phyloP scores from a whole-genome alignment of 495 filamentous ascomycete species.

The Terfezia boudieri region DNA sequence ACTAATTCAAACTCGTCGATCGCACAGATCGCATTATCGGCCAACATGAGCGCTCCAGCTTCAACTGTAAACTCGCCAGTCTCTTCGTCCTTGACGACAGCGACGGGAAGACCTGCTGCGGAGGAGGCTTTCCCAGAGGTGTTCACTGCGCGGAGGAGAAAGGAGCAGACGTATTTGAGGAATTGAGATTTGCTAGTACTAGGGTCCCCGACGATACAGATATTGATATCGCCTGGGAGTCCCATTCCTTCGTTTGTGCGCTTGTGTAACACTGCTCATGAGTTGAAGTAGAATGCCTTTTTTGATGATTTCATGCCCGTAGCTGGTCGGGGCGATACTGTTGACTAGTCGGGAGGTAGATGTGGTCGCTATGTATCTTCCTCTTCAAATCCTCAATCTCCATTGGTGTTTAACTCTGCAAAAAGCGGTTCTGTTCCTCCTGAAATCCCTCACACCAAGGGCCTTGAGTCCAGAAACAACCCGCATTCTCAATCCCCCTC shows the following conservation, averaged over 20 bases:
- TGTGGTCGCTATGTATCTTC: conserved; percentile 88
- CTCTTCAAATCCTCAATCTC: conserved; percentile 80
- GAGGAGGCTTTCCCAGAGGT: conserved; percentile 97
- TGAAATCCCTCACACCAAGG: conserved; percentile 82
- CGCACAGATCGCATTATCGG: conserved; percentile 88
- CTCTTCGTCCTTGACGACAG: conserved; percentile 93
- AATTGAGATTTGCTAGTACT: conserved; percentile 98
- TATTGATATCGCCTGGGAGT: conserved; percentile 90
- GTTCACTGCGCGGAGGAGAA: conserved; percentile 89
- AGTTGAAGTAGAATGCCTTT: conserved; percentile 87
- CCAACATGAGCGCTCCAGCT: conserved; percentile 93
- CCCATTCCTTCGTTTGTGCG: conserved; percentile 77
- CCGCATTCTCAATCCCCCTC: conserved; percentile 38
- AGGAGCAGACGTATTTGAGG: conserved; percentile 89
- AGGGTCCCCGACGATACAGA: conserved; percentile 94
- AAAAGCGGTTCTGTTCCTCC: conserved; percentile 48
- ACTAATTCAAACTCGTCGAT: conserved; percentile 96
- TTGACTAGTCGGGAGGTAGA: conserved; percentile 84
- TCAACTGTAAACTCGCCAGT: conserved; percentile 98
- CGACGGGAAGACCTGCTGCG: conserved; percentile 88
- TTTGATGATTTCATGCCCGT: conserved; percentile 92
- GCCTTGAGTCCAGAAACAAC: conserved; percentile 82
- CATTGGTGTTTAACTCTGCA: conserved; percentile 54
- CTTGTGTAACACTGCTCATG: conserved; percentile 81
- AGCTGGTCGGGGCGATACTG: conserved; percentile 72